phyloP scores from a whole-genome alignment of 2,329 filamentous ascomycete genomes.

The Phaeophleospora eucalypticola region DNA sequence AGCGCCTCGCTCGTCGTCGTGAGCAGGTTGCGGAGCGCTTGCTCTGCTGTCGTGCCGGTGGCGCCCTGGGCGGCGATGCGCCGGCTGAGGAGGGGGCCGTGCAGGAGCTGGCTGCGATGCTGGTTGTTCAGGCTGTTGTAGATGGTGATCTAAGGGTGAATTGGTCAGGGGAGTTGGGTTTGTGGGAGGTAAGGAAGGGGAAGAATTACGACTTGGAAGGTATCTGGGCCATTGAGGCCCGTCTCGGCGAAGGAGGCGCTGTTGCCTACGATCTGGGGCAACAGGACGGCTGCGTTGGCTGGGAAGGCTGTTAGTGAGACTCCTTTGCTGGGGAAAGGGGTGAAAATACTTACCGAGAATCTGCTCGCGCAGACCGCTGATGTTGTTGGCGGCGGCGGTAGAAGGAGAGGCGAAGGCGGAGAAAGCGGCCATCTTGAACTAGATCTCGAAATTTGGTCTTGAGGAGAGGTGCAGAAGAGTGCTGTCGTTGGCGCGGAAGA shows the following conservation, averaged over 20 bases:
- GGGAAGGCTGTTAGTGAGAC: neutral
- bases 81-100: constrained; percentile 1
- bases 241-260: neutral
- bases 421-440: too few relatives aligned
- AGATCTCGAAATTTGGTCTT: too few relatives aligned
- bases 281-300: constrained; percentile 16
- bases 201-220: neutral
- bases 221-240: constrained; percentile 5
- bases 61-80: constrained; percentile 6
- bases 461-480: too few relatives aligned
- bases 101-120: constrained; percentile 9
- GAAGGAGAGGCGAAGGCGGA: too few relatives aligned
- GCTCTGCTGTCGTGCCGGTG: neutral
- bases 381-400: neutral
- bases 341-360: constrained; percentile 11
- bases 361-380: constrained; percentile 12
- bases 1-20: constrained; percentile 7
- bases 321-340: neutral
- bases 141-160: too few relatives aligned
- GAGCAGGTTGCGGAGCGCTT: constrained; percentile 10
- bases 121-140: too few relatives aligned
- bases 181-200: too few relatives aligned
- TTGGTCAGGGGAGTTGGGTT: too few relatives aligned
- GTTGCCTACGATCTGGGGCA: constrained; percentile 8
- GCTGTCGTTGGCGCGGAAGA: too few relatives aligned